Conservation (phyloP, 2,329 filamentous ascomycete species). For the Cladophialophora bantiana region DNA sequence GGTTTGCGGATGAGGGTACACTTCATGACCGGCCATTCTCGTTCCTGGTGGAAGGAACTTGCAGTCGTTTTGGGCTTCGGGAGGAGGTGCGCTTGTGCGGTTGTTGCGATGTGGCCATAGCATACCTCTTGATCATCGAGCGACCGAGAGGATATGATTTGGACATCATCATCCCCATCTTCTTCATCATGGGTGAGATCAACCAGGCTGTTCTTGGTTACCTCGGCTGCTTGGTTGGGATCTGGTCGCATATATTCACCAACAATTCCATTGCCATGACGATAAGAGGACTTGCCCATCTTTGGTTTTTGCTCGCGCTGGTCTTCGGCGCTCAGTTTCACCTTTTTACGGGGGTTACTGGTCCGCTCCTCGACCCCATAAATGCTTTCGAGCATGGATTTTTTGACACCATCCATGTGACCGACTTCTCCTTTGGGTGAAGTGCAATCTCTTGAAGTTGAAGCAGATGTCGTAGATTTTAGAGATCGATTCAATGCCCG, state of each 20-base stretch:
- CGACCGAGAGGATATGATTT: conserved; percentile 39
- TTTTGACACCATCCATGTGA: conserved; percentile 23
- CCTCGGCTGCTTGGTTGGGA: conserved; percentile 56
- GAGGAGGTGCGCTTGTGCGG: conserved; percentile 35
- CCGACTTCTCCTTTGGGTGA: conserved; percentile 8
- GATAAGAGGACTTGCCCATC: conserved; percentile 43
- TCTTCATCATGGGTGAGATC: conserved; percentile 36
- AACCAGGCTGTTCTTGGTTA: conserved; percentile 59
- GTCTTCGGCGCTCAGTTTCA: conserved; percentile 57
- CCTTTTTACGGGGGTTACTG: conserved; percentile 68
- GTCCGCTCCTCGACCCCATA: conserved; percentile 76
- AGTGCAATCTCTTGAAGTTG: neutral
- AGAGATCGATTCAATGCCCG: neutral
- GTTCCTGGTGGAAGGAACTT: conserved; percentile 24
- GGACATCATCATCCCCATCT: conserved; percentile 57
- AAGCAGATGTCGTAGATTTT: neutral
- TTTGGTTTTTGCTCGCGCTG: conserved; percentile 31
- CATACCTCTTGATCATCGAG: conserved; percentile 40
- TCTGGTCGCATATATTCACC: conserved; percentile 72
- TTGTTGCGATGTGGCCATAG: conserved; percentile 38
- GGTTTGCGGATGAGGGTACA: conserved; percentile 34
- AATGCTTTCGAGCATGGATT: conserved; percentile 73
- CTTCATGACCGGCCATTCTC: conserved; percentile 40
- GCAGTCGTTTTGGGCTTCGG: conserved; percentile 36
- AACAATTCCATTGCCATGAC: conserved; percentile 63